Evolutionary conservation across 345 rosid genomes (phyloP).

Genomic region (Brassica nigra): DNA sequence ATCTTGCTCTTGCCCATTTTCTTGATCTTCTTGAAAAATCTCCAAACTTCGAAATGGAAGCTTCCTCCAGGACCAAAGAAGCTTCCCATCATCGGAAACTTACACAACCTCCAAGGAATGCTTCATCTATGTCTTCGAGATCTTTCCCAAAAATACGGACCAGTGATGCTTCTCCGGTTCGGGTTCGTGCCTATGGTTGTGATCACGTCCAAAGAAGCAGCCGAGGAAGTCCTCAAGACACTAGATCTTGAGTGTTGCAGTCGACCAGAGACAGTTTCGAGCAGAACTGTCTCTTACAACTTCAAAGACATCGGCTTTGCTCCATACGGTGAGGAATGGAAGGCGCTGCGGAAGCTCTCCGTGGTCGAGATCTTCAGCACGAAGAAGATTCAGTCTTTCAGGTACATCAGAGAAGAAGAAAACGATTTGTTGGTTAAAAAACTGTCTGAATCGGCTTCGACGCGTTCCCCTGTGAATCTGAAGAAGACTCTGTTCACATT

Average conservation of each 20-base stretch:
- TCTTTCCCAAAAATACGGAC: conserved; percentile 50
- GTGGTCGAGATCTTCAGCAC: conserved; percentile 40
- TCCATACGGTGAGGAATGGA: conserved; percentile 49
- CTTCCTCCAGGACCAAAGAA: conserved; percentile 46
- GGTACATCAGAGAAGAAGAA: conserved; percentile 45
- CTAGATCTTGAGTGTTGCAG: conserved; percentile 46
- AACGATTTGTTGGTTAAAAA: conserved; percentile 27
- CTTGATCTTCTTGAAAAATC: conserved; percentile 1
- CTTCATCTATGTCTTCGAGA: conserved; percentile 39
- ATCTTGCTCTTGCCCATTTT: conserved; percentile 8
- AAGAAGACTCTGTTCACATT: conserved; percentile 35
- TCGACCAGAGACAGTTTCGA: conserved; percentile 38
- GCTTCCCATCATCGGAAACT: conserved; percentile 52
- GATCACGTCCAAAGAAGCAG: conserved; percentile 49
- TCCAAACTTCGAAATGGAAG: conserved; percentile 8
- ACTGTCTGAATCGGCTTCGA: conserved; percentile 21
- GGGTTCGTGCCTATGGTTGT: conserved; percentile 45
- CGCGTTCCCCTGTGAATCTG: conserved; percentile 30
- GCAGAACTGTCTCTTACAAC: conserved; percentile 39
- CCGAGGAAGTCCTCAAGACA: conserved; percentile 42
- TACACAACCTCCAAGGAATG: conserved; percentile 45
- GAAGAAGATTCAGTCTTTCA: conserved; percentile 38
- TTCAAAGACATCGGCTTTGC: conserved; percentile 42
- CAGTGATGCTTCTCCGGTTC: conserved; percentile 49
- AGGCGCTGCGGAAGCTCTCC: conserved; percentile 39